Evolutionary conservation across 768 basidiomycete species (phyloP), one percentile per base, ranked within the genome.

Genomic region (Flagelloscypha sp.): DNA sequence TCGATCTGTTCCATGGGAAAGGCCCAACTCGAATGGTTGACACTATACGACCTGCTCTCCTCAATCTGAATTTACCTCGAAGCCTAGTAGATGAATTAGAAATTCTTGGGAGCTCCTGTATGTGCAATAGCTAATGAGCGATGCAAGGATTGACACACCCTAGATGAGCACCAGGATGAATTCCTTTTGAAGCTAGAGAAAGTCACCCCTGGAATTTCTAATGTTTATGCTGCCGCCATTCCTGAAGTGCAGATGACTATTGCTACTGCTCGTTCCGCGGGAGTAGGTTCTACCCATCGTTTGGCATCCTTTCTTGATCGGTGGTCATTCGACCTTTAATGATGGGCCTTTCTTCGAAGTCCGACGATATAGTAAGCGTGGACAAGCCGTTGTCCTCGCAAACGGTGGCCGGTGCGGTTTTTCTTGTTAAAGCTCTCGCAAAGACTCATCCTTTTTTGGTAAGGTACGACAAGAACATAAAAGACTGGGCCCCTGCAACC

Each of bases 291-390:
- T n/a, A n/a, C n/a, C n/a, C n/a, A n/a, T n/a, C n/a, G n/a, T n/a
- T n/a, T n/a, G n/a, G n/a, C n/a, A n/a, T n/a, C n/a, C n/a, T 86
- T 13, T 57, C 63, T 2, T 61, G 74, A n/a, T 65, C 68, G 0
- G 70, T 89, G 32, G 61, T 64, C 27, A 76, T 90, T 57, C 73
- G 71, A 40, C 87, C 47, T 85, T 86, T 62, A 75, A 74, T 24
- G 72, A 79, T 31, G 88, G 88, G 0, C 63, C 89, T 21, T 63
- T 85, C 30, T 66, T 92, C 32, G 85, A 88, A 47, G 75, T 88
- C 1, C 76, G 79, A 8, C 66, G 74, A 39, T 73, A 71, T 34
- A 74, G 65, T 44, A 86, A 80, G 50, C 69, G 68, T 13, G 58
- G 63, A n/a, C n/a, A n/a, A n/a, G n/a, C n/a, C 2, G 85, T 88